Evolutionary conservation across 352 stramenopile species (phyloP).

Genomic region (Elongisporangium undulatum): DNA sequence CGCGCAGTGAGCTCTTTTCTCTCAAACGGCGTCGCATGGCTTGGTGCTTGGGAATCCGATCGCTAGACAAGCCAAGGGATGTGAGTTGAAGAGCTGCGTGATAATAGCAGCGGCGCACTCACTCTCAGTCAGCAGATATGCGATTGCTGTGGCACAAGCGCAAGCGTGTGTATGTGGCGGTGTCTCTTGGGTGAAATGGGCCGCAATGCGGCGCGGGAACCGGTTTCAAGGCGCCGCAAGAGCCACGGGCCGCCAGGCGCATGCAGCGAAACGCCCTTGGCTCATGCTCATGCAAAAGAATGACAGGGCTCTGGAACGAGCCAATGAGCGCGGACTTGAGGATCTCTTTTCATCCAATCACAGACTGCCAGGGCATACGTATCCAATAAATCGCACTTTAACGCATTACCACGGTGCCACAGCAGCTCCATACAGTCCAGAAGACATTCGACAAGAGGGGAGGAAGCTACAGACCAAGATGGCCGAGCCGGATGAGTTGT

Average conservation of each 20-base stretch:
- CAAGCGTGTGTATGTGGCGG: not conserved
- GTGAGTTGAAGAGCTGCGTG: not conserved
- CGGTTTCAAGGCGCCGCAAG: not conserved
- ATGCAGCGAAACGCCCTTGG: not conserved
- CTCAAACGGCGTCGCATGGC: not conserved
- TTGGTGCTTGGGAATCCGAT: not conserved
- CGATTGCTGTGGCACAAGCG: not conserved
- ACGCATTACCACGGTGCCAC: not conserved
- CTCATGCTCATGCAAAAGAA: not conserved
- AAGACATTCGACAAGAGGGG: not conserved
- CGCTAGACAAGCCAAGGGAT: not conserved
- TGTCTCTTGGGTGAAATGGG: not conserved
- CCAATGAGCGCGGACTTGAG: not conserved
- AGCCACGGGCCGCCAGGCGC: not conserved
- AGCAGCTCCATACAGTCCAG: not conserved
- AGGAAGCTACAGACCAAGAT: conserved; percentile 38
- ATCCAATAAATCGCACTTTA: not conserved
- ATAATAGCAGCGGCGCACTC: not conserved
- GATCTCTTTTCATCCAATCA: not conserved
- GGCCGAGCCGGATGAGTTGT: conserved; percentile 96
- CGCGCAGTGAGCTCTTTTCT: not conserved
- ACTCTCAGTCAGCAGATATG: not conserved
- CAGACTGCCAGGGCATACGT: not conserved
- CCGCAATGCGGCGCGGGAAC: not conserved
- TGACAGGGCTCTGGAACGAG: not conserved